A percentile compares a stretch with the other conserved stretches of the same genome.
These are phyloP conservation scores for Chlorella sp. DNA, from an alignment of 139 green algal species.

Conservation along the genomic window DNA sequence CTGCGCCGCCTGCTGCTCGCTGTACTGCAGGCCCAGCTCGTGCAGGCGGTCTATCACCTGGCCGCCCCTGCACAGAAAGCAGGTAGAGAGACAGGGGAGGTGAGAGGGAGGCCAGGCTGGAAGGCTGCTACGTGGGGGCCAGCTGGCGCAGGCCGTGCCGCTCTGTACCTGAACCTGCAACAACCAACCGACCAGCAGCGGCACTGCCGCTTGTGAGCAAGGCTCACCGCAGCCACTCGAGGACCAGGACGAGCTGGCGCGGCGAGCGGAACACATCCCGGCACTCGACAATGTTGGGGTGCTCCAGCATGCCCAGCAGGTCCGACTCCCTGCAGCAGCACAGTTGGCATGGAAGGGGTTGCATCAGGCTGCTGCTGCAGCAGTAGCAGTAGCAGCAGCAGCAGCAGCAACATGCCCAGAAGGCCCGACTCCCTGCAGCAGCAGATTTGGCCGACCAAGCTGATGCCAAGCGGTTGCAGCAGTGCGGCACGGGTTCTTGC, in stretches of 20 bases:
- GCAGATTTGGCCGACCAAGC: too few relatives aligned
- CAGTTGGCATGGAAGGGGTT: too few relatives aligned
- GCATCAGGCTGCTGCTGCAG: too few relatives aligned
- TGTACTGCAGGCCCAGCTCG: constrained; percentile 53
- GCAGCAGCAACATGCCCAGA: background rate
- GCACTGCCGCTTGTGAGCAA: too few relatives aligned
- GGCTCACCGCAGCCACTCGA: constrained; percentile 55
- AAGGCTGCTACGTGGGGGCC: background rate
- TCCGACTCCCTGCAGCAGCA: constrained; percentile 71
- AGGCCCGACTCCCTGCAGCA: background rate
- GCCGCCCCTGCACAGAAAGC: constrained; percentile 36
- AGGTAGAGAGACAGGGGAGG: background rate
- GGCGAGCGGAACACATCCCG: constrained; percentile 50
- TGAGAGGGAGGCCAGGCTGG: background rate
- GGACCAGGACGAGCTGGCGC: constrained; percentile 55
- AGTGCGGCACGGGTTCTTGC: too few relatives aligned
- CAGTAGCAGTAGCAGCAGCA: too few relatives aligned
- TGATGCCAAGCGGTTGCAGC: too few relatives aligned
- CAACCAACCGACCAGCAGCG: too few relatives aligned
- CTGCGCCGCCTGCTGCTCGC: constrained; percentile 53
- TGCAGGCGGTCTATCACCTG: constrained; percentile 56
- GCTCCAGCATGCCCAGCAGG: constrained; percentile 70
- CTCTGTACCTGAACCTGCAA: too few relatives aligned
- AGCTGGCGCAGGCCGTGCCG: background rate
- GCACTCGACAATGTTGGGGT: constrained; percentile 82